Conservation (phyloP, 208 protist species). For the Acanthamoeba comandoni region DNA sequence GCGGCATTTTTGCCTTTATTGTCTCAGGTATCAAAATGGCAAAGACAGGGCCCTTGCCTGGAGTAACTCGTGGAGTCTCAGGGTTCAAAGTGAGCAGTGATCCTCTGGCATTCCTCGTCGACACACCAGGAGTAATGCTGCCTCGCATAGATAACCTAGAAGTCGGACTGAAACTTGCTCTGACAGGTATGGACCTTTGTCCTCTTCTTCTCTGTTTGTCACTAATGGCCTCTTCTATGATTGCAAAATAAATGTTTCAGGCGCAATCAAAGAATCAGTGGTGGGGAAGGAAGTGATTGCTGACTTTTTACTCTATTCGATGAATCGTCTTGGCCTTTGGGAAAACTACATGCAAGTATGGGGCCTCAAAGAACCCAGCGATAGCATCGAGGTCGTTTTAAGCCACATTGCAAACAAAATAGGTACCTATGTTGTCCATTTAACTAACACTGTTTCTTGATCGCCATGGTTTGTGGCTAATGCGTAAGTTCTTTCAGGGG, state of each 20-base stretch:
- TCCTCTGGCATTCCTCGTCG: constrained; percentile 60
- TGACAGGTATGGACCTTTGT: constrained; percentile 5
- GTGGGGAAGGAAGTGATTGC: constrained; percentile 68
- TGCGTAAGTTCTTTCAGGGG: neutral
- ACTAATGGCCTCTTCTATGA: neutral
- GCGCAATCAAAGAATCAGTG: constrained; percentile 65
- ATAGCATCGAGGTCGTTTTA: constrained; percentile 34
- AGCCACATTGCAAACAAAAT: neutral
- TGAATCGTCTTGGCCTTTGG: constrained; percentile 37
- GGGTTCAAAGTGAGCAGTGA: constrained; percentile 68
- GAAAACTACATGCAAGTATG: constrained; percentile 8
- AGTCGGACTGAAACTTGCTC: constrained; percentile 64
- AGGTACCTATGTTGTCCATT: neutral
- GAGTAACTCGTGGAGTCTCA: constrained; percentile 43
- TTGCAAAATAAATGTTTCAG: constrained; percentile 11
- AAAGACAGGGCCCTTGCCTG: constrained; percentile 68
- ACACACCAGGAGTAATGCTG: constrained; percentile 67
- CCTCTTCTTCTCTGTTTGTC: neutral
- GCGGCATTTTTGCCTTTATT: neutral
- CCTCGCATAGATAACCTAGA: constrained; percentile 36
- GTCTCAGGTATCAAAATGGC: constrained; percentile 22
- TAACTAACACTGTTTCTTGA: neutral
- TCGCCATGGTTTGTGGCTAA: neutral
- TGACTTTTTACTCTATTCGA: constrained; percentile 67
- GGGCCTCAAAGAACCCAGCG: constrained; percentile 3